These are phyloP conservation scores for Globisporangium abappressorium DNA, from an alignment of 352 stramenopile genomes.

Conservation along the genomic window DNA sequence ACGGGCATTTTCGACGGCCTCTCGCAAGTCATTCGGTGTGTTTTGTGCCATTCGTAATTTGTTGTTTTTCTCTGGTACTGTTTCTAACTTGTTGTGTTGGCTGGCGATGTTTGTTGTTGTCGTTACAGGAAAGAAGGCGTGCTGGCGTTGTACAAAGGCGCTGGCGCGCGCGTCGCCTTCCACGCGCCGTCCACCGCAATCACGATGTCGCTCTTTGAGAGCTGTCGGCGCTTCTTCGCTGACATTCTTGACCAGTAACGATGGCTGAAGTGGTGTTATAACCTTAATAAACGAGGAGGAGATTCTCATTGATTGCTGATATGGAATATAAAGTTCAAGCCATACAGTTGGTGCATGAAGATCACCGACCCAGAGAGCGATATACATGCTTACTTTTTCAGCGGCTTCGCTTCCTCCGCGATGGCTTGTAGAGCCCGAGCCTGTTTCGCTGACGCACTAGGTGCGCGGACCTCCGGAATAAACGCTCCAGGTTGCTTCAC, in stretches of 20 bases:
- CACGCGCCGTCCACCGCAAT: conserved; percentile 95
- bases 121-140: conserved; percentile 80
- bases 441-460: not conserved
- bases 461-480: not conserved
- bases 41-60: conserved; percentile 8
- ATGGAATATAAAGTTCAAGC: not conserved
- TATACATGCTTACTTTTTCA: not conserved
- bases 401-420: conserved; percentile 2
- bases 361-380: not conserved
- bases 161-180: conserved; percentile 92
- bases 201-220: conserved; percentile 97
- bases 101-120: too few relatives aligned
- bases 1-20: conserved; percentile 87
- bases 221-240: conserved; percentile 62
- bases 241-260: conserved; percentile 35
- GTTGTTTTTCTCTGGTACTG: too few relatives aligned
- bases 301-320: not conserved
- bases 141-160: conserved; percentile 92
- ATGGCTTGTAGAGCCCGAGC: conserved; percentile 3
- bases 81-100: too few relatives aligned
- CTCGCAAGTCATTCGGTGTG: conserved; percentile 62
- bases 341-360: not conserved
- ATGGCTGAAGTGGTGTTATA: not conserved
- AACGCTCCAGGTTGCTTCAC: not conserved
- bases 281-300: not conserved